A percentile compares a stretch with the other conserved stretches of the same genome.
phyloP scores from a whole-genome alignment of 140 eudicot genomes.

The Anethum foeniculum region DNA sequence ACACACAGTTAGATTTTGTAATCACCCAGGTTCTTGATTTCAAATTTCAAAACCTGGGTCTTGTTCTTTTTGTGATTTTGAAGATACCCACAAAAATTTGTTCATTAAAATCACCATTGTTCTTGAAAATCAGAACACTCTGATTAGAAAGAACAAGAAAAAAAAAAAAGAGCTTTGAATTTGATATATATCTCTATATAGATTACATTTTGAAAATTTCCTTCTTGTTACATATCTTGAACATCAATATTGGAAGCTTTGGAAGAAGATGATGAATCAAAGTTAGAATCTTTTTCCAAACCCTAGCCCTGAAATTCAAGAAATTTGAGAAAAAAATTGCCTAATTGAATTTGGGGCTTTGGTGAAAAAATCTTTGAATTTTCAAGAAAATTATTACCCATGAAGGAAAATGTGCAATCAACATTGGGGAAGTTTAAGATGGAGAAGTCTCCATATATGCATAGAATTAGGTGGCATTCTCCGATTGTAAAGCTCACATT shows the following conservation, averaged over 20 bases:
- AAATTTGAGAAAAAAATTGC: slow-evolving; percentile 15
- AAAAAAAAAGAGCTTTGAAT: neutral
- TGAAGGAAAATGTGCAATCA: slow-evolving; percentile 63
- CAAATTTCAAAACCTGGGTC: neutral
- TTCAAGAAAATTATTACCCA: slow-evolving; percentile 9
- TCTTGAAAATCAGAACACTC: neutral
- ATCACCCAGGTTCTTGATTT: neutral
- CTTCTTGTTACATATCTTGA: neutral
- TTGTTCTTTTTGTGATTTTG: neutral
- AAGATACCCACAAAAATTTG: neutral
- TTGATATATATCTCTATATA: too few relatives aligned
- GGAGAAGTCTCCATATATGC: slow-evolving; percentile 55
- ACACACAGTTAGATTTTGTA: neutral
- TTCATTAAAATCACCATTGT: neutral
- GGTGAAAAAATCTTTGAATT: neutral
- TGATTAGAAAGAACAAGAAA: neutral
- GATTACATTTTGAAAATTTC: neutral
- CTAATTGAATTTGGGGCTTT: slow-evolving; percentile 15
- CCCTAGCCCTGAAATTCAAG: slow-evolving; percentile 23
- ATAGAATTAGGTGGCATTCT: slow-evolving; percentile 49
- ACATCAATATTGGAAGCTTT: neutral
- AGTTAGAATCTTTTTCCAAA: slow-evolving; percentile 26
- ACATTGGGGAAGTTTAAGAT: slow-evolving; percentile 94
- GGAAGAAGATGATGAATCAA: neutral
- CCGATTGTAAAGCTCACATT: slow-evolving; percentile 80